phyloP scores from a whole-genome alignment of 2,329 filamentous ascomycete genomes.

The Fusarium acutatum region DNA sequence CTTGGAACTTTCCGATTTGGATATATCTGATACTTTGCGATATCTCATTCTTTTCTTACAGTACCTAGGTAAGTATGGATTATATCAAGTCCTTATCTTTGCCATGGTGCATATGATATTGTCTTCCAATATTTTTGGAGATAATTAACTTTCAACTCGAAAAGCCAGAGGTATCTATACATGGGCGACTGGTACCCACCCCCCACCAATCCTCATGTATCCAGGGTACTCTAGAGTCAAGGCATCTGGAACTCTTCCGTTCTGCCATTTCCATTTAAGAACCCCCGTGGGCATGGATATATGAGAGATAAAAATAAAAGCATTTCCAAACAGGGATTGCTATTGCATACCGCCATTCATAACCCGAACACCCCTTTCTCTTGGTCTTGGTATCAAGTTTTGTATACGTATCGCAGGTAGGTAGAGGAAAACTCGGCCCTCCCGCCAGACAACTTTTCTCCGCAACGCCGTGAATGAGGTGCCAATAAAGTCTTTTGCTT shows the following conservation, averaged over 20 bases:
- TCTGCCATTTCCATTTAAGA: background rate
- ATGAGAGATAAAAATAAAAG: slow-evolving; percentile 3
- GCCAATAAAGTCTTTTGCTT: background rate
- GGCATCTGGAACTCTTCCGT: background rate
- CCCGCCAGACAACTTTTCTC: background rate
- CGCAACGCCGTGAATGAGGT: background rate
- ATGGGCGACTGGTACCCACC: slow-evolving; percentile 12
- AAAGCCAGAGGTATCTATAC: background rate
- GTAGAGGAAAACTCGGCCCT: background rate
- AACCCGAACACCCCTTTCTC: background rate
- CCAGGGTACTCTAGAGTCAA: background rate
- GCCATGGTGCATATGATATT: background rate
- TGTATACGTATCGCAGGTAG: background rate
- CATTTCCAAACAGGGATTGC: background rate
- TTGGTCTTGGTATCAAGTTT: background rate
- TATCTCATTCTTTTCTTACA: background rate
- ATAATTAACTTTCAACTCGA: background rate
- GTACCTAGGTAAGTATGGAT: no score
- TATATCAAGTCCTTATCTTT: background rate
- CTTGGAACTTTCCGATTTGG: background rate
- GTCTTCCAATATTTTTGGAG: background rate
- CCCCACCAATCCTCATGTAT: slow-evolving; percentile 22
- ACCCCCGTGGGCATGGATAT: background rate
- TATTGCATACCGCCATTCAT: slow-evolving; percentile 20
- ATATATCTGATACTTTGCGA: background rate